Evolutionary conservation across 208 protist genomes (phyloP).

Genomic region (Leishmania braziliensis): DNA sequence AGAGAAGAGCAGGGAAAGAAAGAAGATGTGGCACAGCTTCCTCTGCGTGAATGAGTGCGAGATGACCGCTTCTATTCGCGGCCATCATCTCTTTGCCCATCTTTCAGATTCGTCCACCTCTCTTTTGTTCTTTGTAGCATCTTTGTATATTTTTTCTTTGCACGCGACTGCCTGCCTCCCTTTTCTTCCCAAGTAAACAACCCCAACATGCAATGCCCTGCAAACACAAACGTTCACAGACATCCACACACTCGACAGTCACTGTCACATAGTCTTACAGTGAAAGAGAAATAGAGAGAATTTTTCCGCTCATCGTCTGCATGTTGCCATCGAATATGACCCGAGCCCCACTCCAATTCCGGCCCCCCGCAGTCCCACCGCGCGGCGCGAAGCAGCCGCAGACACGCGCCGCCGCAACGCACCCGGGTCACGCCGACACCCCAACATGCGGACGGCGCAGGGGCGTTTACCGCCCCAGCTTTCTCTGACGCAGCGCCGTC

Average conservation of each 20-base stretch:
- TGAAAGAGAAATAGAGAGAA: neutral
- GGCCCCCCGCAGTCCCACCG: neutral
- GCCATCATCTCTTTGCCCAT: neutral
- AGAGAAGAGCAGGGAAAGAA: neutral
- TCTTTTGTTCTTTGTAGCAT: neutral
- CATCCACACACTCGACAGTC: neutral
- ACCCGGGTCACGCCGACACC: no score
- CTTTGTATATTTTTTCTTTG: no score
- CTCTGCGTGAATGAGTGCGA: neutral
- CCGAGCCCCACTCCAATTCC: neutral
- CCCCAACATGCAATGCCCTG: neutral
- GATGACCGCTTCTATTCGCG: neutral
- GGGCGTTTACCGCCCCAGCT: neutral
- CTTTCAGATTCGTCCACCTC: neutral
- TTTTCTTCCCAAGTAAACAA: neutral
- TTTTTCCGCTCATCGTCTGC: neutral
- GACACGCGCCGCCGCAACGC: neutral
- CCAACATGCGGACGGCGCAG: neutral
- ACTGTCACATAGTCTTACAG: neutral
- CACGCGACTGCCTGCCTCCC: neutral
- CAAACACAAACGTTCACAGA: neutral
- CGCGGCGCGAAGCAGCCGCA: neutral
- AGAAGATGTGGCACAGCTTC: neutral
- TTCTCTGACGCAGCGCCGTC: neutral
- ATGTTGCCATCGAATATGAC: neutral